These are phyloP conservation scores for Dunaliella primolecta DNA, from an alignment of 139 green algal genomes.

Conservation along the genomic window DNA sequence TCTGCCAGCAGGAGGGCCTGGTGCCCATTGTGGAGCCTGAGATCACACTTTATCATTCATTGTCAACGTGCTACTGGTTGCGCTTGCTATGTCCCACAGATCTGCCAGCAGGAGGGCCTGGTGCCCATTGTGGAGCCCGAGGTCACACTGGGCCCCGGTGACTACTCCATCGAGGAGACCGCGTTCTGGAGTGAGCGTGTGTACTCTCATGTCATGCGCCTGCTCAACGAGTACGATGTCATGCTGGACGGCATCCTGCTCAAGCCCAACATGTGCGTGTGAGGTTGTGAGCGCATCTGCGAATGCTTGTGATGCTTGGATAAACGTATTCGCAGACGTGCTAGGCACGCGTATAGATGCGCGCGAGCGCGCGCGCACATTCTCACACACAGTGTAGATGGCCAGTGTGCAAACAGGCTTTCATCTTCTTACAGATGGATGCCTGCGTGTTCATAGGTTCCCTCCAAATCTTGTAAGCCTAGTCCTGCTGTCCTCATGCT, in stretches of 20 bases:
- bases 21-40: conserved; percentile 97
- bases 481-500: too few species aligned
- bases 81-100: conserved; percentile 9
- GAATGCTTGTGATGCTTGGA: neutral
- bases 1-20: conserved; percentile 64
- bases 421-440: too few species aligned
- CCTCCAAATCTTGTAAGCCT: too few species aligned
- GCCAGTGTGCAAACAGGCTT: too few species aligned
- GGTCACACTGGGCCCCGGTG: conserved; percentile 43
- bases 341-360: neutral
- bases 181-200: conserved; percentile 68
- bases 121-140: conserved; percentile 99
- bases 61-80: too few species aligned
- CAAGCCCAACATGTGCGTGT: conserved; percentile 87
- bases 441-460: too few species aligned
- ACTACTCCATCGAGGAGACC: conserved; percentile 83
- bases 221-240: conserved; percentile 90
- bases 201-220: conserved; percentile 74
- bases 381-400: neutral
- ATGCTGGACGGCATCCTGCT: conserved; percentile 88
- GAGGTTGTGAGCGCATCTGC: neutral
- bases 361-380: neutral
- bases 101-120: conserved; percentile 74
- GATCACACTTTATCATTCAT: conserved; percentile 79
- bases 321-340: too few species aligned